Percentiles rank a stretch among this genome's conserved stretches.
These are phyloP conservation scores for Xerocomellus intermedius DNA, from an alignment of 768 basidiomycete genomes.

Conservation along the genomic window DNA sequence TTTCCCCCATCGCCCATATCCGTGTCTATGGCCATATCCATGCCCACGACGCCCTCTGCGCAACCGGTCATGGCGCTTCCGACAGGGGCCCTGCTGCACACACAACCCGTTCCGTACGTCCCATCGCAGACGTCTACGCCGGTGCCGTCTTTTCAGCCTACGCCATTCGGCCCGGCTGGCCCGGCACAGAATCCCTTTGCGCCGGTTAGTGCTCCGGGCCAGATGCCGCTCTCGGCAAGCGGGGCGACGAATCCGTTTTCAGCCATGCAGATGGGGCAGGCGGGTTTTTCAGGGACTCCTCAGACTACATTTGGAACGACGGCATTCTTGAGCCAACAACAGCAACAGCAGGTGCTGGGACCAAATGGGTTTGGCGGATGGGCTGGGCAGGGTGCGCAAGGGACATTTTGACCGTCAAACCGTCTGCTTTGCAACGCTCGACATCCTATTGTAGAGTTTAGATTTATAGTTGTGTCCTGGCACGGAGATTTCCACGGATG, in stretches of 20 bases:
- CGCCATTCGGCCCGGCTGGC: constrained; percentile 4
- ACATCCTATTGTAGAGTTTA: background rate
- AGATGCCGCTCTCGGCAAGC: constrained; percentile 24
- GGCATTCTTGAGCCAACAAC: constrained; percentile 22
- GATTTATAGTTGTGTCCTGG: background rate
- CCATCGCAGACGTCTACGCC: background rate
- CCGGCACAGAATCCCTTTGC: constrained; percentile 24
- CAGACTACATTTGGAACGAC: constrained; percentile 25
- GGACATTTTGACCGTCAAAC: constrained; percentile 14
- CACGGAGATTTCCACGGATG: background rate
- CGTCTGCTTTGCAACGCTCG: background rate
- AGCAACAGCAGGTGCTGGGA: constrained; percentile 23
- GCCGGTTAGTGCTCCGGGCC: constrained; percentile 6
- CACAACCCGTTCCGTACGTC: background rate
- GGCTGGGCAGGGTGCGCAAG: constrained; percentile 13
- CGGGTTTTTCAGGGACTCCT: constrained; percentile 25
- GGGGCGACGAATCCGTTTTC: constrained; percentile 19
- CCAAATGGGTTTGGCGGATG: constrained; percentile 18
- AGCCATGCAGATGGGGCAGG: constrained; percentile 12
- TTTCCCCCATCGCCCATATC: constrained; percentile 12
- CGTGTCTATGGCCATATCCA: constrained; percentile 2
- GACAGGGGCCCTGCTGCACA: constrained; percentile 6
- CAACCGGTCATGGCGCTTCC: constrained; percentile 9
- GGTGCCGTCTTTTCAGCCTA: constrained; percentile 1
- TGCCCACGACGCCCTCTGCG: constrained; percentile 5